phyloP scores from a whole-genome alignment of 805 yeast genomes.

The Kluyveromyces nonfermentans region DNA sequence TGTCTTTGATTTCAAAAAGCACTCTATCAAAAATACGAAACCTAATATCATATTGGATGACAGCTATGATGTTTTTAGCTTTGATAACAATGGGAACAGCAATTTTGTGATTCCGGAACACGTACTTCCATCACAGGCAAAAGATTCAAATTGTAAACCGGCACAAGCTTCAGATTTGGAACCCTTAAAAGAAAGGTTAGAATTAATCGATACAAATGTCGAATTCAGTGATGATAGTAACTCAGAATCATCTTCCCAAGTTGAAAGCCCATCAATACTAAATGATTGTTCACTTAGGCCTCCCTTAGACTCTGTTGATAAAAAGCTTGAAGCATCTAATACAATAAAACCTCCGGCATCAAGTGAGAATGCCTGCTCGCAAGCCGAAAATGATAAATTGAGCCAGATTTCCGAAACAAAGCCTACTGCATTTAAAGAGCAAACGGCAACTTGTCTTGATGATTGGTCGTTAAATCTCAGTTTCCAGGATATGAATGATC shows the following conservation, averaged over 20 bases:
- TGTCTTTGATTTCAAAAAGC: slow-evolving; percentile 7
- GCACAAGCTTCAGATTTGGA: background rate
- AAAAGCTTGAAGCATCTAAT: background rate
- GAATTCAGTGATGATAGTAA: background rate
- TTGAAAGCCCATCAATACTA: background rate
- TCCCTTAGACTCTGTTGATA: background rate
- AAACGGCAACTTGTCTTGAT: background rate
- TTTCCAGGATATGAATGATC: slow-evolving; percentile 1
- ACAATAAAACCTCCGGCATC: background rate
- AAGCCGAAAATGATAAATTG: no score
- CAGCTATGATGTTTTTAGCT: slow-evolving; percentile 25
- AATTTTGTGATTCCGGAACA: slow-evolving; percentile 18
- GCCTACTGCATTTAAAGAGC: no score
- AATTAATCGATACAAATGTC: slow-evolving; percentile 1
- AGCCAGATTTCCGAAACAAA: no score
- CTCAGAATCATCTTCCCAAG: background rate
- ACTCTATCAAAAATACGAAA: slow-evolving; percentile 7
- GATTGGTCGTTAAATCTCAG: slow-evolving; percentile 1
- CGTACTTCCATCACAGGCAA: slow-evolving; percentile 2
- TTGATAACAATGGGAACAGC: slow-evolving; percentile 23
- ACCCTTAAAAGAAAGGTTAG: slow-evolving; percentile 1
- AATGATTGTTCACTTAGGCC: background rate
- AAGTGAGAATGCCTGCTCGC: background rate
- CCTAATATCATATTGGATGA: slow-evolving; percentile 25
- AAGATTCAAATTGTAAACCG: background rate